Conservation (phyloP, 441 rosid species). For the Pelargonium citronellum region DNA sequence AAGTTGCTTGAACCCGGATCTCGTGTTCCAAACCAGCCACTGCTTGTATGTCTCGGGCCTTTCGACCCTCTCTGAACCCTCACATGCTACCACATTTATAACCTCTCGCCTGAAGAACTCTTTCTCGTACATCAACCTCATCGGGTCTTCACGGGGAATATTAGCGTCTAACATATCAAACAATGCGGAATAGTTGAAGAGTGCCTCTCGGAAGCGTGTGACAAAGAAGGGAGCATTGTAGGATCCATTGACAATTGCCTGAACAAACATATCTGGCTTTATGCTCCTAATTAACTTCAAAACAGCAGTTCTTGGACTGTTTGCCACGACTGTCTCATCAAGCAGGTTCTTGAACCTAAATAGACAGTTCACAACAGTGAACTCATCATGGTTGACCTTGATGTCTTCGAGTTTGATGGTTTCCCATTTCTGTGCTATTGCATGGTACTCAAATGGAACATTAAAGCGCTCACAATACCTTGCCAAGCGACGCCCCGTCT, state of each 20-base stretch:
- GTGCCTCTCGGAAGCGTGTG: conserved; percentile 48
- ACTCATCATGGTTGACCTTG: conserved; percentile 21
- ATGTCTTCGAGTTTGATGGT: conserved; percentile 29
- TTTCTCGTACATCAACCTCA: conserved; percentile 49
- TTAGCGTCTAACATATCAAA: conserved; percentile 40
- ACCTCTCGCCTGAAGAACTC: conserved; percentile 39
- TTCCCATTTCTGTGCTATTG: conserved; percentile 55
- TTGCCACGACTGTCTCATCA: conserved; percentile 25
- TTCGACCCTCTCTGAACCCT: conserved; percentile 50
- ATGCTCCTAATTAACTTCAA: conserved; percentile 30
- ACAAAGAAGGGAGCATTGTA: conserved; percentile 46
- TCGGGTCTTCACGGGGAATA: conserved; percentile 27
- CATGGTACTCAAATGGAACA: conserved; percentile 48
- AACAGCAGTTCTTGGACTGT: conserved; percentile 29
- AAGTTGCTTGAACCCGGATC: conserved; percentile 71
- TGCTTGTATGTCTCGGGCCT: conserved; percentile 87
- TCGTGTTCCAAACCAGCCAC: conserved; percentile 58
- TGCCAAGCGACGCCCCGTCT: conserved; percentile 41
- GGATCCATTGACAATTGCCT: conserved; percentile 41
- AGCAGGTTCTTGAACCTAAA: conserved; percentile 26
- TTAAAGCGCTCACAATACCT: conserved; percentile 32
- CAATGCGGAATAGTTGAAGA: conserved; percentile 47
- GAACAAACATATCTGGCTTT: conserved; percentile 29
- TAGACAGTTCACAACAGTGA: conserved; percentile 26
- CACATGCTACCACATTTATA: conserved; percentile 50